Evolutionary conservation across 495 filamentous ascomycete species (phyloP).

Genomic region (Diplogelasinospora grovesii): DNA sequence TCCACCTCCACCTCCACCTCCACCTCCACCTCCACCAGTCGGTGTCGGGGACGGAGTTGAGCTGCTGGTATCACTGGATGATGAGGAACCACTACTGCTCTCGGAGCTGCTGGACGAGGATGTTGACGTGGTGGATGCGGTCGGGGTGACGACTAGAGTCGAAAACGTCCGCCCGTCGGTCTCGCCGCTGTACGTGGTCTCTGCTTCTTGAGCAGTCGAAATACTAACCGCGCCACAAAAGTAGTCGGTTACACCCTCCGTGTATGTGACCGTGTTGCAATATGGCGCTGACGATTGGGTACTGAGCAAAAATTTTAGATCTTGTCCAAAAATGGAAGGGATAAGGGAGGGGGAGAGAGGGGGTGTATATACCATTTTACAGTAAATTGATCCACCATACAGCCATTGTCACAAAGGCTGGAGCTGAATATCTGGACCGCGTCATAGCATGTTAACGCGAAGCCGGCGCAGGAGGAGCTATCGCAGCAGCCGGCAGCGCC

Average conservation of each 20-base stretch:
- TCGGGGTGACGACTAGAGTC: constrained; percentile 11
- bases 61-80: too few species aligned
- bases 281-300: constrained; percentile 18
- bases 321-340: too few species aligned
- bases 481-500: constrained; percentile 36
- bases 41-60: too few species aligned
- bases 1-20: too few species aligned
- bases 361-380: constrained; percentile 30
- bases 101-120: constrained; percentile 2
- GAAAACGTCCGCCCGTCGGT: constrained; percentile 22
- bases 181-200: constrained; percentile 32
- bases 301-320: too few species aligned
- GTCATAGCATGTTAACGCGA: constrained; percentile 18
- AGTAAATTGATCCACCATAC: constrained; percentile 26
- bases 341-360: too few species aligned
- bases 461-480: constrained; percentile 25
- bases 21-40: too few species aligned
- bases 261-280: constrained; percentile 34
- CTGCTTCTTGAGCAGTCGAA: constrained; percentile 23
- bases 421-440: background rate
- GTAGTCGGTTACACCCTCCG: constrained; percentile 30
- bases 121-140: constrained; percentile 1
- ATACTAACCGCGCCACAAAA: constrained; percentile 26
- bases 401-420: constrained; percentile 27
- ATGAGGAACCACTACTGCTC: too few species aligned